Base-by-base conservation (phyloP, 768 basidiomycete genomes). In the Agaricus bisporus region DNA sequence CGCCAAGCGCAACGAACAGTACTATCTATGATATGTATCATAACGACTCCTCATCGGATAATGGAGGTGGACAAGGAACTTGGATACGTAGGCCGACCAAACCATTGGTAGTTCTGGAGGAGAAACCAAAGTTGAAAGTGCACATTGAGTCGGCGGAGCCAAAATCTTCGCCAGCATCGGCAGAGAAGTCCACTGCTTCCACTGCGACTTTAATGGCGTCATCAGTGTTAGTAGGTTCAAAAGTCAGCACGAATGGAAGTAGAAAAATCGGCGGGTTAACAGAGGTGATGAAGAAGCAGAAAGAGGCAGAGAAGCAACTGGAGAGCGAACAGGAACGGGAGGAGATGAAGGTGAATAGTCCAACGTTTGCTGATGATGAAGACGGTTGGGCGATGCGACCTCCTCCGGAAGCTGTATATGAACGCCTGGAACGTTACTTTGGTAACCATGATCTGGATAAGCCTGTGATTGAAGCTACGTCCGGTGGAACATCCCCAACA, bases 371-470 rank as follows among this genome's bases (percentile, higher is more conserved):
- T 12, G 76, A 79, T 56, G 74, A 73, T 48, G 73, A 78, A 56
- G 85, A 83, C 60, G 77, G 79, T 52, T 97, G 92, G 94, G 88
- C 90, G 36, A 83, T 86, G 56, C 89, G 94, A 61, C 95, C 95
- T 26, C 82, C 85, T 42, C 84, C 94, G 0, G 97, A 98, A 70
- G 88, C 90, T 60, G 88, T 99, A 41, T 92, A 93, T 64, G 88
- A 98, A 41, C 84, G 89, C 52, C 77, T 99, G 7, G 91, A 98
- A 60, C 85, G 88, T 56, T 98, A 91, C 74, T 99, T 99, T 78
- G 95, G 95, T 0, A 86, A 88, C 59, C 91, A 97, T 64, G 94
- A 98, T 63, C 81, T 98, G 45, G 97, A 98, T 68, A 89, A 93
- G 64, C 94, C 95, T 1, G 87, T 98, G 58, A 89, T 98, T 50